A percentile compares a stretch with the other conserved stretches of the same genome.
Conservation (phyloP, 2,329 filamentous ascomycete genomes). For the Colletotrichum cuscutae region DNA sequence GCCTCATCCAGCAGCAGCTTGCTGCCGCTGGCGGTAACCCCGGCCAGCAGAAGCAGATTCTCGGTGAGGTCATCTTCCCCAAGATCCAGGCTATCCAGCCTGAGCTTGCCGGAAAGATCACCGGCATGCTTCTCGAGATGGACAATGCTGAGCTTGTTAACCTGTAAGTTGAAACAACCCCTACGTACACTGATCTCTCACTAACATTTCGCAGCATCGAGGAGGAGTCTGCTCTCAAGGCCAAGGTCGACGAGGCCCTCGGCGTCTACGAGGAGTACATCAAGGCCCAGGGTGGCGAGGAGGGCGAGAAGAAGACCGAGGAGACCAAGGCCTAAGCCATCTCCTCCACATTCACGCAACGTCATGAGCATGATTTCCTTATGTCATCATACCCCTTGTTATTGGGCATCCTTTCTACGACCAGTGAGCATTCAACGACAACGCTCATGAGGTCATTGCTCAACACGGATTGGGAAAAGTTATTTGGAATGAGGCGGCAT, state of each 20-base stretch:
- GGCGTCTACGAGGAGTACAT: slow-evolving; percentile 98
- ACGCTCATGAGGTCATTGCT: slow-evolving; percentile 34
- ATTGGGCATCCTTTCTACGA: slow-evolving; percentile 35
- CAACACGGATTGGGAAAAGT: slow-evolving; percentile 36
- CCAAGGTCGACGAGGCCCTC: slow-evolving; percentile 97
- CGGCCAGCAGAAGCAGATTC: slow-evolving; percentile 96
- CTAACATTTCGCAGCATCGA: slow-evolving; percentile 73
- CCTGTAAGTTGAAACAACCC: slow-evolving; percentile 75
- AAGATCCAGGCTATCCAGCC: slow-evolving; percentile 97
- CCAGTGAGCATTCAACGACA: slow-evolving; percentile 21
- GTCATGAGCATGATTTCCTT: slow-evolving; percentile 35
- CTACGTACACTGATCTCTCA: background rate
- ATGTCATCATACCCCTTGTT: slow-evolving; percentile 37
- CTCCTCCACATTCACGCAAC: slow-evolving; percentile 31
- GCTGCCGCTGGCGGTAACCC: slow-evolving; percentile 62
- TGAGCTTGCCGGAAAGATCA: slow-evolving; percentile 98
- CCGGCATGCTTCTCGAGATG: slow-evolving; percentile 99
- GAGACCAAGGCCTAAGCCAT: slow-evolving; percentile 53
- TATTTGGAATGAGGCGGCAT: slow-evolving; percentile 35
- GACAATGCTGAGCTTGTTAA: slow-evolving; percentile 94
- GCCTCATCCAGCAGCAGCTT: slow-evolving; percentile 68
- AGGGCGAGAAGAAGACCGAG: slow-evolving; percentile 64
- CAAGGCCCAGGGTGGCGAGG: slow-evolving; percentile 76
- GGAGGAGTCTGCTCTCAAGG: slow-evolving; percentile 87
- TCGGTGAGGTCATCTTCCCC: slow-evolving; percentile 97